Percentiles rank a stretch among this genome's conserved stretches.
Conservation (phyloP, 2,329 filamentous ascomycete genomes). For the Paracoccidioides lutzii region DNA sequence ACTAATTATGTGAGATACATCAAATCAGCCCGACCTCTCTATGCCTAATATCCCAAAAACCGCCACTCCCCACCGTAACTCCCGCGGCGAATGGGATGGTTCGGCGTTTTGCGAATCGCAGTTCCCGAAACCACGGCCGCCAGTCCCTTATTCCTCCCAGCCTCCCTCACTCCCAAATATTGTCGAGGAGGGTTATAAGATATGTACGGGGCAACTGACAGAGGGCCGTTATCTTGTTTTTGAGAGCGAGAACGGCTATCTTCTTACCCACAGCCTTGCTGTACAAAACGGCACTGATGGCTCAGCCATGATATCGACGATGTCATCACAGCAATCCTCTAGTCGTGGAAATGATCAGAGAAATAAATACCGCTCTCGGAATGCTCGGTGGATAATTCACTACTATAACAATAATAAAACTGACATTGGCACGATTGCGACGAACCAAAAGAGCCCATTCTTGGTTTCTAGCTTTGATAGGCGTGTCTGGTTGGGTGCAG, state of each 20-base stretch:
- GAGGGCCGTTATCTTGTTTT: conserved; percentile 44
- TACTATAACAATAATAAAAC: conserved; percentile 11
- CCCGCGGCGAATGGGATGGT: conserved; percentile 34
- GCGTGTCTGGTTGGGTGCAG: conserved; percentile 7
- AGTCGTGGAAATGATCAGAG: neutral
- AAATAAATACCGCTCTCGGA: neutral
- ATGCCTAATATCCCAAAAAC: conserved; percentile 37
- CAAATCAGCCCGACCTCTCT: conserved; percentile 33
- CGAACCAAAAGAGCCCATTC: conserved; percentile 9
- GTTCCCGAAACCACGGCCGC: conserved; percentile 27
- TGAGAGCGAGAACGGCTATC: conserved; percentile 1
- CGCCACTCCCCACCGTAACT: conserved; percentile 31
- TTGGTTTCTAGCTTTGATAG: conserved; percentile 7
- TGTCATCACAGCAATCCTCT: neutral
- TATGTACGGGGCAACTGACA: conserved; percentile 39
- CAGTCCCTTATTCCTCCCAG: conserved; percentile 38
- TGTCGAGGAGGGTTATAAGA: conserved; percentile 43
- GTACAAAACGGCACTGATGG: neutral
- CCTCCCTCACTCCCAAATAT: conserved; percentile 23
- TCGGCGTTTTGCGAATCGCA: conserved; percentile 32
- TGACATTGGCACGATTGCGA: conserved; percentile 7
- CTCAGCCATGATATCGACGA: neutral
- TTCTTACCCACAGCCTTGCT: conserved; percentile 1
- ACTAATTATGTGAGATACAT: neutral
- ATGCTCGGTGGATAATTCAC: conserved; percentile 8